A percentile compares a stretch with the other conserved stretches of the same genome.
phyloP scores from a whole-genome alignment of 2,329 filamentous ascomycete species.

The Sphaceloma murrayae region DNA sequence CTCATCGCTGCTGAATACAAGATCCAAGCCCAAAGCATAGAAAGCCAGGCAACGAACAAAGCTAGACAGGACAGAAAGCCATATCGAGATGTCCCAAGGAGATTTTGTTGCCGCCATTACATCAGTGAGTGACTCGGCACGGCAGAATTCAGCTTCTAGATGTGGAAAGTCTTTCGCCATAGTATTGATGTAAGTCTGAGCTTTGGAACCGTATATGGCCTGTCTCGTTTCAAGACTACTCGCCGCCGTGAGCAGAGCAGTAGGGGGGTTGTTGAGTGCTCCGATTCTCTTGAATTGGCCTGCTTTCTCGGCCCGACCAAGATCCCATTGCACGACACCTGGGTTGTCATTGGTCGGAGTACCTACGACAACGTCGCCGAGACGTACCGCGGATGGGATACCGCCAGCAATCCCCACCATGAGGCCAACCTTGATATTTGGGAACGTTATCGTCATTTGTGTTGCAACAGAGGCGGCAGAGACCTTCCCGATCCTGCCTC shows the following conservation, averaged over 20 bases:
- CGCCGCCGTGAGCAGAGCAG: slow-evolving; percentile 22
- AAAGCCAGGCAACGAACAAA: no score
- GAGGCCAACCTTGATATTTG: slow-evolving; percentile 18
- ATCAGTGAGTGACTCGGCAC: not conserved
- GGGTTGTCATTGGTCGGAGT: slow-evolving; percentile 19
- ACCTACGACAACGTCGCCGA: slow-evolving; percentile 25
- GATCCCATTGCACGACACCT: slow-evolving; percentile 25
- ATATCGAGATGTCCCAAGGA: no score
- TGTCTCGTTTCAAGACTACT: not conserved
- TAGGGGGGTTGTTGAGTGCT: slow-evolving; percentile 20
- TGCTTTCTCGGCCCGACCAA: slow-evolving; percentile 19
- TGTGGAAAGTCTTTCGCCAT: no score
- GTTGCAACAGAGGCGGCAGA: slow-evolving; percentile 19
- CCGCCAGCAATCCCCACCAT: slow-evolving; percentile 24
- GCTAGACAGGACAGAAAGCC: no score
- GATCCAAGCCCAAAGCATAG: not conserved
- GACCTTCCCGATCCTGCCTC: slow-evolving; percentile 16
- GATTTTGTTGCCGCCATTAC: no score
- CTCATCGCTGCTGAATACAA: not conserved
- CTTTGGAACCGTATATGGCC: not conserved
- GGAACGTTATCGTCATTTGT: slow-evolving; percentile 19
- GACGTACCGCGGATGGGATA: slow-evolving; percentile 19
- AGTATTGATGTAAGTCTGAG: no score
- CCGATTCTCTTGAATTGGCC: slow-evolving; percentile 18
- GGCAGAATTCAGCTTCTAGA: no score